Evolutionary conservation across 306 rosid species (phyloP).

Genomic region (Sechiopsis laciniata): DNA sequence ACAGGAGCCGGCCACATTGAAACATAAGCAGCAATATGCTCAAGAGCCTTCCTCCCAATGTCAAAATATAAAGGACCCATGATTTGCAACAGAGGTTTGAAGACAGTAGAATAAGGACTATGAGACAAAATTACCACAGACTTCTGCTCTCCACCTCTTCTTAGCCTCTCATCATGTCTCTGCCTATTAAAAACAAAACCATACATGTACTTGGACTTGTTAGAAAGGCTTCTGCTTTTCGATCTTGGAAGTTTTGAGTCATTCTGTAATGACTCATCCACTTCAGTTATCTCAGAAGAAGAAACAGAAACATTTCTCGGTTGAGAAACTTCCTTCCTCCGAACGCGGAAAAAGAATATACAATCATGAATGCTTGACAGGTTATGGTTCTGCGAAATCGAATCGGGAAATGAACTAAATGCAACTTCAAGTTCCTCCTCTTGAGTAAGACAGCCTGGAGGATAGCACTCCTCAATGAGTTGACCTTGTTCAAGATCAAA

Average conservation of each 20-base stretch:
- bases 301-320: conserved; percentile 31
- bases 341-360: conserved; percentile 75
- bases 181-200: conserved; percentile 90
- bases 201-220: conserved; percentile 56
- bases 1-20: conserved; percentile 79
- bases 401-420: conserved; percentile 77
- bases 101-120: conserved; percentile 70
- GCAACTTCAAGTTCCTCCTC: conserved; percentile 86
- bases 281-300: conserved; percentile 36
- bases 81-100: conserved; percentile 83
- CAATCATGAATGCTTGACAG: conserved; percentile 82
- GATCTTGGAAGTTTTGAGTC: conserved; percentile 32
- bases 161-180: conserved; percentile 91
- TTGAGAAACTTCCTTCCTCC: conserved; percentile 39
- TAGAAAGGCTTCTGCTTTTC: conserved; percentile 22
- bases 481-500: conserved; percentile 94
- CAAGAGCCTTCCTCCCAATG: conserved; percentile 79
- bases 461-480: conserved; percentile 91
- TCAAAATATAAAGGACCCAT: conserved; percentile 89
- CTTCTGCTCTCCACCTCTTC: conserved; percentile 96
- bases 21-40: conserved; percentile 83
- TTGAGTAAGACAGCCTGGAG: conserved; percentile 56
- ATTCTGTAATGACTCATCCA: conserved; percentile 33
- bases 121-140: conserved; percentile 79
- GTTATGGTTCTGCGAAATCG: conserved; percentile 80